Evolutionary conservation across 495 filamentous ascomycete genomes (phyloP).

Genomic region (Tuber melanosporum): DNA sequence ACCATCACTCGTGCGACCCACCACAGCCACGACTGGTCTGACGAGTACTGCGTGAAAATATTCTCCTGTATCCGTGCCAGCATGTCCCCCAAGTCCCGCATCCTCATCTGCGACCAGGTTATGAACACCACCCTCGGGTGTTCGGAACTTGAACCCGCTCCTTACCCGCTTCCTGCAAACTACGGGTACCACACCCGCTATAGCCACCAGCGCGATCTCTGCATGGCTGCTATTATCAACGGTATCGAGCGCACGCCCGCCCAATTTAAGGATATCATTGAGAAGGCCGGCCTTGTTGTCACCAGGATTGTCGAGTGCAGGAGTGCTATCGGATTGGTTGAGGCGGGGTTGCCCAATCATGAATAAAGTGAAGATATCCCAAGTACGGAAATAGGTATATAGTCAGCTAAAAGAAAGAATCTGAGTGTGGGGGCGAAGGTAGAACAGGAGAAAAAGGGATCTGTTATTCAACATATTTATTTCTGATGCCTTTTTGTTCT

Average conservation of each 20-base stretch:
- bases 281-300: conserved; percentile 40
- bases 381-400: background rate
- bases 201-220: conserved; percentile 43
- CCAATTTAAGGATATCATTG: conserved; percentile 39
- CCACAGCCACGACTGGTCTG: conserved; percentile 44
- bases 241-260: conserved; percentile 45
- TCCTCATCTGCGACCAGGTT: conserved; percentile 45
- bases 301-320: conserved; percentile 42
- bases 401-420: background rate
- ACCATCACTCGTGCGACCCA: background rate
- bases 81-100: conserved; percentile 41
- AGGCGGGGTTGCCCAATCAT: conserved; percentile 29
- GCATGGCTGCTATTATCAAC: conserved; percentile 45
- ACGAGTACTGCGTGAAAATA: conserved; percentile 45
- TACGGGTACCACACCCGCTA: conserved; percentile 42
- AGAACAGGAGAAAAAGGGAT: background rate
- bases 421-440: background rate
- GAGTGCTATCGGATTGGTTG: conserved; percentile 39
- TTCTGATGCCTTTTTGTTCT: background rate
- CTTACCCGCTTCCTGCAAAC: conserved; percentile 43
- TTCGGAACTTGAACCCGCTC: conserved; percentile 38
- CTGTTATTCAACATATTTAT: conserved; percentile 2
- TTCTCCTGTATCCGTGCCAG: conserved; percentile 35
- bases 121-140: conserved; percentile 45
- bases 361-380: background rate